Evolutionary conservation across 2,329 filamentous ascomycete genomes (phyloP), one percentile per base, ranked within the genome.

Genomic region (Botrytis pseudocinerea): DNA sequence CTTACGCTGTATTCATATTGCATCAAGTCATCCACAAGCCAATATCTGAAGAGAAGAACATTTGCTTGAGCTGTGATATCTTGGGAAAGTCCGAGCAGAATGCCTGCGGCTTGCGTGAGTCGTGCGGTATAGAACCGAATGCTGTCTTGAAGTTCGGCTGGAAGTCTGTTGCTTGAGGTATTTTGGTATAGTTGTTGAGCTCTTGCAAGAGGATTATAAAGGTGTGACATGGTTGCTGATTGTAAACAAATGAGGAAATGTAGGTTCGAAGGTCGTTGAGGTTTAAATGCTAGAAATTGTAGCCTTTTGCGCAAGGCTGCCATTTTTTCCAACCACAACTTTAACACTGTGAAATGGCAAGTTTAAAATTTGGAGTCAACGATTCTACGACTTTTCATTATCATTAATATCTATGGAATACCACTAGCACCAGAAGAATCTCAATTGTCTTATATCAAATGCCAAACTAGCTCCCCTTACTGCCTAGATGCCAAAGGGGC

Each of bases 51-150:
- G 48, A 97, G 89, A 0, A 96, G 83, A 59, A 98, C 90, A 79
- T 95, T 93, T 4, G 95, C 93, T 79, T 94, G 93, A 7, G 94
- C 93, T 57, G 96, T 93, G 57, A 93, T 89, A 77, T 94, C 93
- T 81, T 97, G 94, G 10, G 94, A 93, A 57, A 98, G 86, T 65
- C 93, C 89, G 4, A 99, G 87, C 28, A 98, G 88, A 69, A 97
- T 87, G 44, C 93, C 93, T 18, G 93, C 92, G 35, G 91, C 90
- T 82, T 96, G 93, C 4, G 92, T 93, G 61, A 95, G 87, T 77
- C 88, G 88, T 80, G 92, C 90, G 51, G 91, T 91, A 71, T 91
- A 87, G 81, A 91, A 92, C 78, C 92, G 91, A 75, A 95, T 85
- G 75, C 88, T 87, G 79, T 92, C 90, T 81, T 93, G 92, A 22